These are phyloP conservation scores for Aphanocladium album DNA, from an alignment of 2,329 filamentous ascomycete genomes.

Conservation along the genomic window DNA sequence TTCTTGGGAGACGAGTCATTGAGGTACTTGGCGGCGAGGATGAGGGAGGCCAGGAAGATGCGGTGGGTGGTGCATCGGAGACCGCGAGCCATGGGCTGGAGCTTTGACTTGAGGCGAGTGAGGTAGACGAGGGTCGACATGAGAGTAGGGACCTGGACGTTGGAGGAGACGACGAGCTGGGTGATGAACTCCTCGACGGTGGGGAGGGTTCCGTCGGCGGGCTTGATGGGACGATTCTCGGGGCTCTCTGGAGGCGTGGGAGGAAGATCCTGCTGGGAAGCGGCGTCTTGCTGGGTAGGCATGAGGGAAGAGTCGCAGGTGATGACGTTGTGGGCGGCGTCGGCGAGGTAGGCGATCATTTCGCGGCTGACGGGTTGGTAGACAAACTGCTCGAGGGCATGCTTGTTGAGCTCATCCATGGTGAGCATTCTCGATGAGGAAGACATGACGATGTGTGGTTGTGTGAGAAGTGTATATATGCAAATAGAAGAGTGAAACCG, in stretches of 20 bases:
- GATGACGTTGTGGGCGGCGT: slow-evolving; percentile 72
- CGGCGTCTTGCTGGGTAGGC: slow-evolving; percentile 35
- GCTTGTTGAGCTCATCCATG: slow-evolving; percentile 59
- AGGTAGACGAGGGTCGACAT: slow-evolving; percentile 98
- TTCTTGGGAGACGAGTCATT: slow-evolving; percentile 99
- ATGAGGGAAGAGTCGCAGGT: slow-evolving; percentile 64
- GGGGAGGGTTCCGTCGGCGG: slow-evolving; percentile 57
- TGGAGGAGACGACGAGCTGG: slow-evolving; percentile 83
- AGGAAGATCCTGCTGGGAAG: slow-evolving; percentile 29
- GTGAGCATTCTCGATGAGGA: slow-evolving; percentile 37
- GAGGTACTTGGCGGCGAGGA: slow-evolving; percentile 89
- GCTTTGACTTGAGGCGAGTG: slow-evolving; percentile 71
- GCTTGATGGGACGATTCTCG: slow-evolving; percentile 32
- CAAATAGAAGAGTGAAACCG: neutral
- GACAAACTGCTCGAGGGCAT: slow-evolving; percentile 75
- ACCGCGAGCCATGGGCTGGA: slow-evolving; percentile 92
- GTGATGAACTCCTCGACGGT: slow-evolving; percentile 87
- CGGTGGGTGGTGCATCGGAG: slow-evolving; percentile 95
- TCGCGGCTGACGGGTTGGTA: slow-evolving; percentile 67
- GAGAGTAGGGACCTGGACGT: slow-evolving; percentile 93
- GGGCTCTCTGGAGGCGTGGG: slow-evolving; percentile 49
- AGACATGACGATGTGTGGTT: slow-evolving; percentile 37
- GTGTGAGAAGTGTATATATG: slow-evolving; percentile 6
- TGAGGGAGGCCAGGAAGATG: slow-evolving; percentile 88
- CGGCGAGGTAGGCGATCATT: slow-evolving; percentile 74